Evolutionary conservation across 2,329 filamentous ascomycete species (phyloP).

Genomic region (Cryphonectria radicalis): DNA sequence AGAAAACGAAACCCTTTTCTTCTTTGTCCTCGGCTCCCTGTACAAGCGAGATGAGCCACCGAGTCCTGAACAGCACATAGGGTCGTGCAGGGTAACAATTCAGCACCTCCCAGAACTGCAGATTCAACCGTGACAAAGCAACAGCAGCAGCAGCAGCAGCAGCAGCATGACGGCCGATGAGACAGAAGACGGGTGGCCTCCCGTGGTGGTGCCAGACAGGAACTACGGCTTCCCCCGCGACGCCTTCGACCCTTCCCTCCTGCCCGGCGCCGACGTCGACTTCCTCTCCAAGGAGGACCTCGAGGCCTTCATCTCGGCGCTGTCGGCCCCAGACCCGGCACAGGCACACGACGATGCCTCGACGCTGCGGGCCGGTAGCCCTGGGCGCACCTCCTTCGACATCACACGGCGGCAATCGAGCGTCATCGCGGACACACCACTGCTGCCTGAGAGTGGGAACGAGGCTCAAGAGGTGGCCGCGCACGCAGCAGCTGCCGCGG

Average conservation of each 20-base stretch:
- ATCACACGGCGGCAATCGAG: constrained; percentile 48
- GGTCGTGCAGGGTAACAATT: constrained; percentile 8
- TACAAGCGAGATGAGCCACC: constrained; percentile 17
- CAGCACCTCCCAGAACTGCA: neutral
- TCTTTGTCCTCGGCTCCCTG: constrained; percentile 3
- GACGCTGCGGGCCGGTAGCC: constrained; percentile 47
- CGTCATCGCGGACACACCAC: constrained; percentile 35
- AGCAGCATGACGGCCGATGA: constrained; percentile 23
- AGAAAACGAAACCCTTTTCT: neutral
- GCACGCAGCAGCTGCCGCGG: constrained; percentile 45
- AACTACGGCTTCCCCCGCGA: constrained; percentile 63
- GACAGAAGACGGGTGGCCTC: constrained; percentile 20
- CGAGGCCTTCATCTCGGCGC: constrained; percentile 76
- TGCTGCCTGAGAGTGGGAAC: constrained; percentile 33
- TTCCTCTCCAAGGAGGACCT: constrained; percentile 77
- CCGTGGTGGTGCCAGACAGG: constrained; percentile 37
- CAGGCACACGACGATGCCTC: constrained; percentile 63
- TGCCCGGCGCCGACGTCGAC: constrained; percentile 81
- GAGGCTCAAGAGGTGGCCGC: constrained; percentile 41
- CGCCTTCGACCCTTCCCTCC: constrained; percentile 67
- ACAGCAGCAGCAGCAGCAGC: neutral
- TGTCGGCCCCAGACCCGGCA: constrained; percentile 78
- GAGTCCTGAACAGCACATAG: constrained; percentile 8
- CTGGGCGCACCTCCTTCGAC: constrained; percentile 43
- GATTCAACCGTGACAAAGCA: neutral